These are phyloP conservation scores for Coniochaeta sp. DNA, from an alignment of 2,329 filamentous ascomycete species.

Conservation along the genomic window DNA sequence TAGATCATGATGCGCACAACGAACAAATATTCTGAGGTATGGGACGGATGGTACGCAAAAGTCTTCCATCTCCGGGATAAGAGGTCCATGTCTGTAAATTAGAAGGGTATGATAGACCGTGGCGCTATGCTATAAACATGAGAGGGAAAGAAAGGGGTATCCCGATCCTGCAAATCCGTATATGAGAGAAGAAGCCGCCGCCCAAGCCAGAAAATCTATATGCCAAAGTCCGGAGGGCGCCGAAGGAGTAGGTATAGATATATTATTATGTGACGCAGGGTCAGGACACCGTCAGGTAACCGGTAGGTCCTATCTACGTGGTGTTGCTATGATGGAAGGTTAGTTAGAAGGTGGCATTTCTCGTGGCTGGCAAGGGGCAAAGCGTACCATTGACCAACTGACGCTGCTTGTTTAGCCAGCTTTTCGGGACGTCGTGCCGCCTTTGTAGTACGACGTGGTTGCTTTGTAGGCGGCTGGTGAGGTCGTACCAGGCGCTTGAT, in stretches of 20 bases:
- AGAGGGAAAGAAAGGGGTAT: not conserved
- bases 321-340: slow-evolving; percentile 26
- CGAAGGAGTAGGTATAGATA: not conserved
- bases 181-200: not conserved
- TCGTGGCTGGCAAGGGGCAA: not conserved
- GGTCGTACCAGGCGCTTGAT: slow-evolving; percentile 78
- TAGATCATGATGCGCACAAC: not conserved
- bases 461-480: slow-evolving; percentile 70
- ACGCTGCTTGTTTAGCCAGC: slow-evolving; percentile 80
- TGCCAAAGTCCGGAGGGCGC: not conserved
- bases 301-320: slow-evolving; percentile 33
- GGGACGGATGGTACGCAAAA: not conserved
- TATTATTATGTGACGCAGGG: not conserved
- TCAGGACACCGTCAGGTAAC: not conserved
- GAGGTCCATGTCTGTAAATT: not conserved
- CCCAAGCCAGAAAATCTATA: not conserved
- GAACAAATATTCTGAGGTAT: not conserved
- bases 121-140: not conserved
- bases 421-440: slow-evolving; percentile 65
- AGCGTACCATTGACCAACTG: slow-evolving; percentile 55
- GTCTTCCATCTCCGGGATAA: not conserved
- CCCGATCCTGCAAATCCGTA: not conserved
- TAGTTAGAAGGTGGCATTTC: not conserved
- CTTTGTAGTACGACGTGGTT: slow-evolving; percentile 74
- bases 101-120: not conserved